A percentile compares a stretch with the other conserved stretches of the same genome.
These are phyloP conservation scores for Talaromyces liani DNA, from an alignment of 495 filamentous ascomycete genomes.

Conservation along the genomic window DNA sequence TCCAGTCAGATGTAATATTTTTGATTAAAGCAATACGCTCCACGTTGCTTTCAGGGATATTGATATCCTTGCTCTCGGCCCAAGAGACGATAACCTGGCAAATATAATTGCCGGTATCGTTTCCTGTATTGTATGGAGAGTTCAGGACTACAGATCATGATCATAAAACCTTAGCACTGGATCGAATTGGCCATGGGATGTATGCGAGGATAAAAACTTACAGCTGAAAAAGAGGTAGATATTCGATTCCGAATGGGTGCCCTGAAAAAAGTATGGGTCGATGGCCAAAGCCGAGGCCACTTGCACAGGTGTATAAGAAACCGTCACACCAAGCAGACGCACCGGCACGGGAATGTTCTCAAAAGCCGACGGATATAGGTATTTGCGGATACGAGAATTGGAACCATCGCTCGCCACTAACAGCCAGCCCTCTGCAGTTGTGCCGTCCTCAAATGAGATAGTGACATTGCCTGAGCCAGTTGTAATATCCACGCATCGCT, in stretches of 20 bases:
- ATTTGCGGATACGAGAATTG: conserved; percentile 35
- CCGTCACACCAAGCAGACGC: conserved; percentile 7
- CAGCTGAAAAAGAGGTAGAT: conserved; percentile 51
- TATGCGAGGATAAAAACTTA: conserved; percentile 6
- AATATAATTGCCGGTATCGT: conserved; percentile 29
- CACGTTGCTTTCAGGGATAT: conserved; percentile 29
- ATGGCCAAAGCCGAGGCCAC: conserved; percentile 36
- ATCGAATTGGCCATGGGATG: background rate
- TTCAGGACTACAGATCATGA: conserved; percentile 28
- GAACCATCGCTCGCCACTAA: conserved; percentile 52
- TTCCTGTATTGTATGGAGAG: conserved; percentile 37
- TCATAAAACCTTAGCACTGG: background rate
- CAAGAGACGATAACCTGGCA: conserved; percentile 49
- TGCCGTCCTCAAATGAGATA: conserved; percentile 45
- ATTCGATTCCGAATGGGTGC: conserved; percentile 46
- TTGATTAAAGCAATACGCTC: conserved; percentile 47
- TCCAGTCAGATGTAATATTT: conserved; percentile 42
- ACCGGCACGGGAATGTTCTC: conserved; percentile 8
- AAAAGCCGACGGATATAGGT: conserved; percentile 16
- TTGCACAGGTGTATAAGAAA: conserved; percentile 28
- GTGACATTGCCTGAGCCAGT: conserved; percentile 24
- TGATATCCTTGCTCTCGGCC: conserved; percentile 34
- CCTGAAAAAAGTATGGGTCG: conserved; percentile 56
- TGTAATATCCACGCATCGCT: background rate
- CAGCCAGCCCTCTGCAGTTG: conserved; percentile 35